These are phyloP conservation scores for Cymbomonas tetramitiformis DNA, from an alignment of 139 green algal genomes.

Conservation along the genomic window DNA sequence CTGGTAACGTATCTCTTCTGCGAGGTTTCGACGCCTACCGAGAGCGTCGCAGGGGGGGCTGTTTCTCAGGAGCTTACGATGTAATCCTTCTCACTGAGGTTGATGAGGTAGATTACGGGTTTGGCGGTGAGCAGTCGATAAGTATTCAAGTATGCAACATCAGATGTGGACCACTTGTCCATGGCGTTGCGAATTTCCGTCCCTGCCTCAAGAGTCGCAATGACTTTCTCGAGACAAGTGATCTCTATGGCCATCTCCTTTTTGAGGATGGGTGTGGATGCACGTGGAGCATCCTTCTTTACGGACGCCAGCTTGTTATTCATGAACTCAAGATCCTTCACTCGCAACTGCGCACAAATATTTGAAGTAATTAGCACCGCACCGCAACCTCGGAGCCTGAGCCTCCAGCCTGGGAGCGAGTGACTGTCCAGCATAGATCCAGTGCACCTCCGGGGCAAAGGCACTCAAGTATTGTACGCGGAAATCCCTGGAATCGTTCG, in stretches of 20 bases:
- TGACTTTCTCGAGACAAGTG: slow-evolving; percentile 1
- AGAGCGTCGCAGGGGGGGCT: no score
- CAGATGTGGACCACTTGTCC: slow-evolving; percentile 35
- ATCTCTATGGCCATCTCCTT: slow-evolving; percentile 4
- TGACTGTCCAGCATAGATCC: no score
- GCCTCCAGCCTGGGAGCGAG: no score
- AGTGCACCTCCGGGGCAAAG: no score
- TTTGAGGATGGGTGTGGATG: neutral
- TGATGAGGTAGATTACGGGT: slow-evolving; percentile 89
- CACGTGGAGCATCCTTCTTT: neutral
- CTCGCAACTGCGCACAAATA: no score
- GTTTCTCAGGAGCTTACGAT: no score
- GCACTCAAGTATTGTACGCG: no score
- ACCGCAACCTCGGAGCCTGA: no score
- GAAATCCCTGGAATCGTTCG: no score
- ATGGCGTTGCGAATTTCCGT: slow-evolving; percentile 10
- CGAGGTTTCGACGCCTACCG: no score
- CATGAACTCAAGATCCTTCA: slow-evolving; percentile 25
- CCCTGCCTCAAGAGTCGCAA: slow-evolving; percentile 3
- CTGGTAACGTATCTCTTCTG: no score
- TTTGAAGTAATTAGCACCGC: no score
- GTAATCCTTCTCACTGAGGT: slow-evolving; percentile 80
- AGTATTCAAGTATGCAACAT: slow-evolving; percentile 72
- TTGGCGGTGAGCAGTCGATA: slow-evolving; percentile 55
- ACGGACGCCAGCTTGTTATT: neutral